Base-by-base conservation (phyloP, 441 rosid genomes). In the Francoa sonchifolia region DNA sequence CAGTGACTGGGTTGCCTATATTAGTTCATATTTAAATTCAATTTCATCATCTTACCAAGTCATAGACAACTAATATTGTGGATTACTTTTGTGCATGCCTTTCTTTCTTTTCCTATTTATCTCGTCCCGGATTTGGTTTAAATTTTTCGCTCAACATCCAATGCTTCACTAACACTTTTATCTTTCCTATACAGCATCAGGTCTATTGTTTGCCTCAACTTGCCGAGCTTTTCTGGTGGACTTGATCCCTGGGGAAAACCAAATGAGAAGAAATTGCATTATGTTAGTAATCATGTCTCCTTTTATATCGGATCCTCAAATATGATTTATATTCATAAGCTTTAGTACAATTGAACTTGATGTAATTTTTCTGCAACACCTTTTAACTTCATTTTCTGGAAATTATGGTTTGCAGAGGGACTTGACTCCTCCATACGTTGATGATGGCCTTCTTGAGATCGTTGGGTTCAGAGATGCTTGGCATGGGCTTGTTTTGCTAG, bases 401-500 rank as follows among this genome's bases (percentile, higher is more conserved):
- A 10, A 39, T n/a, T 23, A 18, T 35, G 12, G 12, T 57, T 31
- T 31, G 18, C 71, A 89, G 98, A 77, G 84, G 56, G 84, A 61
- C 51, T 61, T 85, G 68, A 85, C 96, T 52, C 77, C 96, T 13
- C 94, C 93, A 30, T 79, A 31, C 12, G 94, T 85, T 19, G 96
- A 89, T 61, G 98, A 85, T 69, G 94, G 93, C 54, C 77, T 57
- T 33, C 55, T 89, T 9, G 98, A 89, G 72, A 57, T 89, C 32
- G 96, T 89, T 45, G 98, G 98, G 41, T 89, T 89, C 59, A 77
- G 89, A 73, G 76, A 89, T 74, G 96, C 96, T 53, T 85, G 96
- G 98, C 96, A 89, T 47, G 98, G 96, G 51, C 89, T 85, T 51
- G 73, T 77, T 36, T 68, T 79, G 58, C 74, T 77, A 19, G 75